Base-by-base conservation (phyloP, 1,284 basidiomycete genomes). In the Ustilago crameri region DNA sequence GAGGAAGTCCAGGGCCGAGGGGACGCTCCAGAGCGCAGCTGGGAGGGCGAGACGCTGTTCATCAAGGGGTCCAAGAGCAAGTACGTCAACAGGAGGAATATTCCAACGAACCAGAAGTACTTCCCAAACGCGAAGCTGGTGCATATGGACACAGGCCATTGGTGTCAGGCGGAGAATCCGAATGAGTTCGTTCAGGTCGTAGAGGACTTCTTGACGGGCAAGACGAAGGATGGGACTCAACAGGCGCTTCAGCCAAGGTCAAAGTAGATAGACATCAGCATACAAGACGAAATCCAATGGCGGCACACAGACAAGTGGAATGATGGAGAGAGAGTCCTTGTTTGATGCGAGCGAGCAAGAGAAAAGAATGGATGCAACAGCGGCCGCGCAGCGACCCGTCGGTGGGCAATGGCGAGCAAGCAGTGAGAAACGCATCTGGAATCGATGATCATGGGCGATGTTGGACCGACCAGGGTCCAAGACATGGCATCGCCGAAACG, bases 21-120 rank as follows among this genome's bases (percentile, higher is more conserved):
- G 14, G 47, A 37, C 12, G 52, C 51, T 2, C 57, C 24, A 9
- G 63, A 50, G 34, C 45, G 69, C 15, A 84, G 67, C 3, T 93
- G 89, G 88, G 79, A 86, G 7, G 90, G 90, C 0, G 85, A 85
- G 44, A 87, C 90, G 0, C 82, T 95, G 10, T 91, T 93, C 67
- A 87, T 94, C 69, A 93, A 93, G 79, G 93, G 93, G 1, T 52
- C 64, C 2, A 84, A 85, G 24, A 78, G 76, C 70, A 89, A 88
- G 84, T 93, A 90, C 79, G 89, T 93, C 72, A 92, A 92, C 75
- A 83, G 86, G 14, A 85, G 87, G 58, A 91, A 91, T 65, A 84
- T 89, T 7, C 87, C 87, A 0, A 68, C 88, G 2, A 87, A 88
- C 45, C 82, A 87, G 60, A 80, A 86, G 37, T 91, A 90, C 80